Percentiles rank a stretch among this genome's conserved stretches.
phyloP scores from a whole-genome alignment of 2,329 filamentous ascomycete species.

The Zymoseptoria pseudotritici region DNA sequence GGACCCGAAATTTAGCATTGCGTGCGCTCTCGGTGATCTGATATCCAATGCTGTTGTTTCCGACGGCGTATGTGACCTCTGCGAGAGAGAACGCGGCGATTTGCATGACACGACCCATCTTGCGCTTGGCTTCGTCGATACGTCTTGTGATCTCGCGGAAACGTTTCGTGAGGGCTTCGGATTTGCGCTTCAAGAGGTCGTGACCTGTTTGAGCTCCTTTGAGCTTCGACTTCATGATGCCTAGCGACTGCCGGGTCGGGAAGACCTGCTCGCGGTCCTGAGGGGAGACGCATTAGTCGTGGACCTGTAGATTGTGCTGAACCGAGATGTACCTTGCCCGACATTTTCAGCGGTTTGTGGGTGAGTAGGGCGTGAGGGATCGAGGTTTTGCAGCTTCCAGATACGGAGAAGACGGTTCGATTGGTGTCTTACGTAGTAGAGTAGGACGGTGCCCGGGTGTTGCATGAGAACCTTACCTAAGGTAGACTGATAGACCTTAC shows the following conservation, averaged over 20 bases:
- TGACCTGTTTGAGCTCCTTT: conserved; percentile 75
- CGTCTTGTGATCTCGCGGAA: conserved; percentile 81
- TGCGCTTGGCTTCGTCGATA: conserved; percentile 97
- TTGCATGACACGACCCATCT: conserved; percentile 99
- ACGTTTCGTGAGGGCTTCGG: conserved; percentile 89
- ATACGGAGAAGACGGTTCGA: too few relatives aligned
- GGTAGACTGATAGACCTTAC: too few relatives aligned
- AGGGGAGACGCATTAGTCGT: background rate
- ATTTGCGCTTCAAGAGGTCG: conserved; percentile 93
- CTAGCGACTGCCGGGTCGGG: conserved; percentile 92
- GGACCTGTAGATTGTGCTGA: background rate
- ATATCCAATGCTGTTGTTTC: conserved; percentile 81
- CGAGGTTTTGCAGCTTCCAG: too few relatives aligned
- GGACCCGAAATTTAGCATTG: conserved; percentile 82
- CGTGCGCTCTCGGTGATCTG: conserved; percentile 96
- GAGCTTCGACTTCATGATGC: conserved; percentile 95
- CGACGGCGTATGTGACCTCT: conserved; percentile 94
- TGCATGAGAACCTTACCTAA: too few relatives aligned
- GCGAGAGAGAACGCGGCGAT: conserved; percentile 96
- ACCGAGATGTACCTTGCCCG: conserved; percentile 17
- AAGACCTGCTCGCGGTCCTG: conserved; percentile 96
- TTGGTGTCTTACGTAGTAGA: too few relatives aligned
- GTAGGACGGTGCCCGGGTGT: too few relatives aligned
- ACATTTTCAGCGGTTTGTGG: conserved; percentile 14
- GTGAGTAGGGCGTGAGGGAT: too few relatives aligned